Base-by-base conservation (phyloP, 2,329 filamentous ascomycete genomes). In the Penicillium hesseltinei region DNA sequence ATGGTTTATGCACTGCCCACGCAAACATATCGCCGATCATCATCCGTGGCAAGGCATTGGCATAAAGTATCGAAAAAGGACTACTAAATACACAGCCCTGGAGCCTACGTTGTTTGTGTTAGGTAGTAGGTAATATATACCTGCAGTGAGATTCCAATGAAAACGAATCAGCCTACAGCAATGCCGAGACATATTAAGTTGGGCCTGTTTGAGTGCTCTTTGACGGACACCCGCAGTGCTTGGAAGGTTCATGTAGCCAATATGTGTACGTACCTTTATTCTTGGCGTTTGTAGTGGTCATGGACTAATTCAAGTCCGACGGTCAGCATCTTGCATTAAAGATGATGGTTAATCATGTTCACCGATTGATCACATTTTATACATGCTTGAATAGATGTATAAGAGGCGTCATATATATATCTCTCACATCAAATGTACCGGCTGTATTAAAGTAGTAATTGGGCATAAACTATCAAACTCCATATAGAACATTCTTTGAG, bases 251-350 rank as follows among this genome's bases (percentile, higher is more conserved):
- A 31, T 21, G 21, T 42, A 7, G 7, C 25, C 25, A 40, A 13
- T 21, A n/a, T n/a, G 7, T 13, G 13, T 40, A 31, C n/a, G 25
- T 50, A 29, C n/a, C 15, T 11, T 19, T 21, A 10, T 51, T 11
- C 36, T 51, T n/a, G 27, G 27, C 25, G 4, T 51, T 31, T 5
- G 15, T 42, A n/a, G 33, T 42, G 4, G 8, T 13, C n/a, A 19
- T 31, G 1, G 3, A 5, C 10, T 1, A 15, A 15, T 9, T n/a
- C 3, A 23, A 5, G 13, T 0, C 8, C 1, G 1, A 2, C 8
- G 2, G 13, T 15, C 4, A 17, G 1, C 8, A 47, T 47, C 4
- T 23, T 21, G 1, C 2, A 17, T 33, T 17, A 1, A 23, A 2
- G 5, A 45, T 45, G 17, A 15, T 6, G 6, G 43, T 15, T 4